A percentile compares a stretch with the other conserved stretches of the same genome.
phyloP scores from a whole-genome alignment of 306 rosid species.

The Pyrus betulifolia region DNA sequence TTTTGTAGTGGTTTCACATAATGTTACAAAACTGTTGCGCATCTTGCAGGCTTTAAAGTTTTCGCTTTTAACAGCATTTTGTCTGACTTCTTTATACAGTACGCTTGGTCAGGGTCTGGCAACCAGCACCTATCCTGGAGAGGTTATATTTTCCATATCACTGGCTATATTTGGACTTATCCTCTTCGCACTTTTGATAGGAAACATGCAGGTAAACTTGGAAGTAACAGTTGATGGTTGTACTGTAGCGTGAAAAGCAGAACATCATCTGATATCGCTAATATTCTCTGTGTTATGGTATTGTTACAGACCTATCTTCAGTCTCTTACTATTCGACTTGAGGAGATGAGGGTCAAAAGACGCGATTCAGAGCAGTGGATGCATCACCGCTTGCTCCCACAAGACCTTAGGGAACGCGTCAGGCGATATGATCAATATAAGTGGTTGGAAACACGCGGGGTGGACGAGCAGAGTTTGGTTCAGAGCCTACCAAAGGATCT shows the following conservation, averaged over 20 bases:
- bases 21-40: neutral
- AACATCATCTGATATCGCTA: conserved; percentile 3
- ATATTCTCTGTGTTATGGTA: conserved; percentile 23
- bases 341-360: conserved; percentile 98
- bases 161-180: conserved; percentile 86
- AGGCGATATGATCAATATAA: conserved; percentile 97
- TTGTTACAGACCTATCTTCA: conserved; percentile 89
- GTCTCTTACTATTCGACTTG: conserved; percentile 92
- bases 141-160: conserved; percentile 89
- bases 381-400: conserved; percentile 97
- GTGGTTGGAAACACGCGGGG: conserved; percentile 99
- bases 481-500: conserved; percentile 98
- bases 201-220: conserved; percentile 90
- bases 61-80: neutral
- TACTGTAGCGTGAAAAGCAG: neutral
- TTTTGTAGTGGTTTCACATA: neutral
- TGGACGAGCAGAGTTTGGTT: conserved; percentile 82
- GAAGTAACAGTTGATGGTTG: neutral
- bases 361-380: conserved; percentile 99
- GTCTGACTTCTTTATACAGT: conserved; percentile 38
- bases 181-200: conserved; percentile 95
- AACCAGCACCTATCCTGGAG: conserved; percentile 88
- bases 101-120: conserved; percentile 97
- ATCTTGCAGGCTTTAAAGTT: neutral
- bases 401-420: conserved; percentile 81